Evolutionary conservation across 768 basidiomycete genomes (phyloP).

Genomic region (Suillus bovinus): DNA sequence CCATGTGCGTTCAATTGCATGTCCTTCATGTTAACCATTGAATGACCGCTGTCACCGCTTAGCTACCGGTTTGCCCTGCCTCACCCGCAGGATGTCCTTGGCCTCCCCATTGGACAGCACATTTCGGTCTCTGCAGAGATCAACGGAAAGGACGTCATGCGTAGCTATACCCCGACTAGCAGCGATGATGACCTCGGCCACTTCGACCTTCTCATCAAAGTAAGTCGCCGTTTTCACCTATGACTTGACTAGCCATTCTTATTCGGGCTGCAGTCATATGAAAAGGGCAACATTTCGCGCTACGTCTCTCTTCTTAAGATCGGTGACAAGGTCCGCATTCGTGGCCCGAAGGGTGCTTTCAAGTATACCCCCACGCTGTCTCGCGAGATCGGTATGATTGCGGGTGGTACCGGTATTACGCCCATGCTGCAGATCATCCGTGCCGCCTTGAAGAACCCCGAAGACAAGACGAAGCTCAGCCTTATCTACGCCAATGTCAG

Average conservation of each 20-base stretch:
- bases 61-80: constrained; percentile 95
- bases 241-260: background rate
- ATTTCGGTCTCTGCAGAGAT: constrained; percentile 90
- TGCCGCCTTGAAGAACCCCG: constrained; percentile 87
- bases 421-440: constrained; percentile 99
- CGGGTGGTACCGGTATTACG: constrained; percentile 97
- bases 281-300: constrained; percentile 95
- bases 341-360: constrained; percentile 97
- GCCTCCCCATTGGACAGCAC: constrained; percentile 96
- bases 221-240: constrained; percentile 27
- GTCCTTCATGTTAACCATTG: constrained; percentile 7
- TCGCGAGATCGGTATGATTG: constrained; percentile 92
- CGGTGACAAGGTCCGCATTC: constrained; percentile 86
- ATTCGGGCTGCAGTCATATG: constrained; percentile 69
- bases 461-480: constrained; percentile 77
- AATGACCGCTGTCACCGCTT: constrained; percentile 7
- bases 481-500: constrained; percentile 98
- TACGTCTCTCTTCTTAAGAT: constrained; percentile 80
- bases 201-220: constrained; percentile 98
- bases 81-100: constrained; percentile 71
- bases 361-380: constrained; percentile 73
- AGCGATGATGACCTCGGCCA: constrained; percentile 90
- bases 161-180: constrained; percentile 95
- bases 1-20: constrained; percentile 58
- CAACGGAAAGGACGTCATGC: constrained; percentile 84